Base-by-base conservation (phyloP, 1,284 basidiomycete species). In the Naganishia sp. region DNA sequence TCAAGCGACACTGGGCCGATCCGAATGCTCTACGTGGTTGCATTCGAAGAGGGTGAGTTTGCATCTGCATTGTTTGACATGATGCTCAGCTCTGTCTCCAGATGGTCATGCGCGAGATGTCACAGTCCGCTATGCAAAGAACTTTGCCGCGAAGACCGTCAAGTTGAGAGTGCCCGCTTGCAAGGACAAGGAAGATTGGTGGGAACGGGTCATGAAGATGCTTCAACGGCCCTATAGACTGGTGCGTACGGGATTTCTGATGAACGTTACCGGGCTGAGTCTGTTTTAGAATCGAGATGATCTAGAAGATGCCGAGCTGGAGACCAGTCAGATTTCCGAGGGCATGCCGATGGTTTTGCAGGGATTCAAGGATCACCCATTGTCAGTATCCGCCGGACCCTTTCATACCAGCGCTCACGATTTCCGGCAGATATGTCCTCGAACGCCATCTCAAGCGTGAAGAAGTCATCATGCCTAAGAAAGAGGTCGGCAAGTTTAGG, bases 321-420 rank as follows among this genome's bases (percentile, higher is more conserved):
- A 90, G 69, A 84, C 83, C 1, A 86, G 87, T 67, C 88, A 92
- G 74, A 81, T 90, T 71, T 76, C 85, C 32, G 95, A 97, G 78
- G 91, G 89, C n/a, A 96, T 99, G 92, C 95, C 95, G 0, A 89
- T 88, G 13, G 90, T 90, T 35, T 85, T 98, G 70, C 83, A 83
- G 28, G 94, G 92, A 0, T 99, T 98, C 85, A 98, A 99, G 77
- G 90, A 94, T 73, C 95, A 99, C 79, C 92, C 95, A 1, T 79
- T 97, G 87, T 92, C 72, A 68, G 87, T 70, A 0, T 35, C 4
- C 13, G 17, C 11, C 17, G 2, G 10, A 18, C 9, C 6, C 25
- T 25, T 45, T 47, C 21, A 10, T 41, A 6, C 45, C 21, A 21
- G 17, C 28, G 43, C 60, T 57, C 6, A 52, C 0, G 9, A 0